phyloP scores from a whole-genome alignment of 164 flowering plant species.

The Warburgia ugandensis region DNA sequence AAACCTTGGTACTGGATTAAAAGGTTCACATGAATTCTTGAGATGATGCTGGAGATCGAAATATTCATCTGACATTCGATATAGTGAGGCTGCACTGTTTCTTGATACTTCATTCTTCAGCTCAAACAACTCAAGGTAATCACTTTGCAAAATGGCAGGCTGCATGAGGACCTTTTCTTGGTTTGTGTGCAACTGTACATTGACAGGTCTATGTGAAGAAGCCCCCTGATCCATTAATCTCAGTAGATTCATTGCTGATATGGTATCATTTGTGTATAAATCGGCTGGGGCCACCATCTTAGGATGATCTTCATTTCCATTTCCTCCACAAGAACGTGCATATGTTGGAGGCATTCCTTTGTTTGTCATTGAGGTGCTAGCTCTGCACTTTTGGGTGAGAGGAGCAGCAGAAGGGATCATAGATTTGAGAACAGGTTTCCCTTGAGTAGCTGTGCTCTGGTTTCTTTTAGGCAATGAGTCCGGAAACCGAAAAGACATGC shows the following conservation, averaged over 20 bases:
- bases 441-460: constrained; percentile 2
- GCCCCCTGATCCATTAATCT: constrained; percentile 53
- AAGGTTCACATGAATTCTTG: constrained; percentile 15
- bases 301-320: constrained; percentile 20
- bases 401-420: constrained; percentile 10
- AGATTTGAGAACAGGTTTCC: constrained; percentile 8
- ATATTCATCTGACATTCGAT: constrained; percentile 17
- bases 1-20: constrained; percentile 15
- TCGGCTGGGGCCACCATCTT: constrained; percentile 25
- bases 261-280: constrained; percentile 46
- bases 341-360: constrained; percentile 13
- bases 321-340: constrained; percentile 17
- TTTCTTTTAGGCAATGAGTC: constrained; percentile 14
- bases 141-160: constrained; percentile 21
- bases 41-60: constrained; percentile 12
- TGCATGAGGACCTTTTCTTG: constrained; percentile 17
- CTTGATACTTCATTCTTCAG: constrained; percentile 17
- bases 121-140: constrained; percentile 16
- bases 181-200: constrained; percentile 7
- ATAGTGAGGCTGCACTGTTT: constrained; percentile 8
- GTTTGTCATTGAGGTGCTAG: constrained; percentile 15
- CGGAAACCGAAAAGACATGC: constrained; percentile 10
- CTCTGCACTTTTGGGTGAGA: constrained; percentile 18
- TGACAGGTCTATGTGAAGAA: constrained; percentile 21
- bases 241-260: constrained; percentile 66